Evolutionary conservation across 306 rosid genomes (phyloP).

Genomic region (Ceratonia siliqua): DNA sequence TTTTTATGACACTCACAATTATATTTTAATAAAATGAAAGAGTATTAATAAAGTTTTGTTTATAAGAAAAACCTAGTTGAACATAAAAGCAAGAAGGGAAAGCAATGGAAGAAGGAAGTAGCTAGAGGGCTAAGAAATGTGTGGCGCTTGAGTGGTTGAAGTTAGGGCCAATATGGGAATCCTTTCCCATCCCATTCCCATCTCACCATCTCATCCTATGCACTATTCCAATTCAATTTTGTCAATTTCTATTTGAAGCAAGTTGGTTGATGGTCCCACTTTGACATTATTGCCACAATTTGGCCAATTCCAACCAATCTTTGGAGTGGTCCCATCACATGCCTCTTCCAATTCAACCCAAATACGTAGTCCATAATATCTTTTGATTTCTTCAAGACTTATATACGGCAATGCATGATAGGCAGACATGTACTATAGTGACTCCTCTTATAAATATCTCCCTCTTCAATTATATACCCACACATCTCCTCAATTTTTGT

Average conservation of each 20-base stretch:
- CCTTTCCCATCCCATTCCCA: no score
- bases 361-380: not conserved
- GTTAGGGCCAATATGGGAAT: no score
- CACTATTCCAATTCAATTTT: not conserved
- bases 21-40: not conserved
- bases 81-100: not conserved
- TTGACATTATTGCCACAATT: no score
- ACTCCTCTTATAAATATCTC: not conserved
- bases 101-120: conserved; percentile 14
- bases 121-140: conserved; percentile 31
- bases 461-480: no score
- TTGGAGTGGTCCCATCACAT: no score
- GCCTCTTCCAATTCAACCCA: conserved; percentile 27
- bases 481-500: no score
- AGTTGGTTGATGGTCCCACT: no score
- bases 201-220: no score
- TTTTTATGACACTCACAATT: no score
- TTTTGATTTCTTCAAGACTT: not conserved
- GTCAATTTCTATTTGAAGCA: not conserved
- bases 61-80: not conserved
- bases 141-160: conserved; percentile 33
- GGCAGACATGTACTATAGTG: not conserved
- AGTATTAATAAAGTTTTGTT: no score
- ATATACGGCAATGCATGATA: not conserved
- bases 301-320: no score